A percentile compares a stretch with the other conserved stretches of the same genome.
Conservation (phyloP, 1,284 basidiomycete genomes). For the Boletus coffeatus region DNA sequence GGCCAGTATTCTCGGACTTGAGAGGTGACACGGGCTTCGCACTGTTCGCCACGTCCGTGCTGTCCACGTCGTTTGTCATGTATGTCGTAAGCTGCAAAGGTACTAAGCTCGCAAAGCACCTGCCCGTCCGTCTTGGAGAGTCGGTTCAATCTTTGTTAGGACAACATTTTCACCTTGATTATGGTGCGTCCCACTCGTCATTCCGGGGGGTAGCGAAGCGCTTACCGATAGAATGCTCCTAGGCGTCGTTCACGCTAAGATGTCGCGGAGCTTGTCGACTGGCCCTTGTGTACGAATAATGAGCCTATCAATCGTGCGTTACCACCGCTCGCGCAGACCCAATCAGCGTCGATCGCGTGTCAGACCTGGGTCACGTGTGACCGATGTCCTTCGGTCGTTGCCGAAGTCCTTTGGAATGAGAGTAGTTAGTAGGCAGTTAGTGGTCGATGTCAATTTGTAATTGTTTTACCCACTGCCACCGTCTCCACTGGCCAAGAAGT, state of each 20-base stretch:
- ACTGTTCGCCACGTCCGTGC: constrained; percentile 64
- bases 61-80: constrained; percentile 61
- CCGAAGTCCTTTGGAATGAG: too few species aligned
- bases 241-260: constrained; percentile 44
- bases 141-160: constrained; percentile 75
- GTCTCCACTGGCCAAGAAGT: too few species aligned
- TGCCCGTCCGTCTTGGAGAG: constrained; percentile 57
- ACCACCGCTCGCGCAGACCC: too few species aligned
- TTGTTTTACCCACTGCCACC: too few species aligned
- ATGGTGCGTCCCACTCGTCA: constrained; percentile 51
- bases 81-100: constrained; percentile 67
- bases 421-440: too few species aligned
- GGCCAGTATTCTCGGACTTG: constrained; percentile 81
- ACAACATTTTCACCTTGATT: constrained; percentile 86
- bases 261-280: constrained; percentile 1
- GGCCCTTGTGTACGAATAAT: constrained; percentile 38
- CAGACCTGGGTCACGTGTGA: too few species aligned
- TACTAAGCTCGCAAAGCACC: constrained; percentile 46
- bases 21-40: constrained; percentile 77
- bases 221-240: constrained; percentile 4
- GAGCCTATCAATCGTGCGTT: too few species aligned
- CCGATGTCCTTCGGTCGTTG: too few species aligned
- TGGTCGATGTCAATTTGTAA: too few species aligned
- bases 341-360: too few species aligned
- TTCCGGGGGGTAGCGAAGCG: constrained; percentile 28